Percentiles rank a stretch among this genome's conserved stretches.
Evolutionary conservation across 2,329 filamentous ascomycete genomes (phyloP).

Genomic region (Calonectria naviculata): DNA sequence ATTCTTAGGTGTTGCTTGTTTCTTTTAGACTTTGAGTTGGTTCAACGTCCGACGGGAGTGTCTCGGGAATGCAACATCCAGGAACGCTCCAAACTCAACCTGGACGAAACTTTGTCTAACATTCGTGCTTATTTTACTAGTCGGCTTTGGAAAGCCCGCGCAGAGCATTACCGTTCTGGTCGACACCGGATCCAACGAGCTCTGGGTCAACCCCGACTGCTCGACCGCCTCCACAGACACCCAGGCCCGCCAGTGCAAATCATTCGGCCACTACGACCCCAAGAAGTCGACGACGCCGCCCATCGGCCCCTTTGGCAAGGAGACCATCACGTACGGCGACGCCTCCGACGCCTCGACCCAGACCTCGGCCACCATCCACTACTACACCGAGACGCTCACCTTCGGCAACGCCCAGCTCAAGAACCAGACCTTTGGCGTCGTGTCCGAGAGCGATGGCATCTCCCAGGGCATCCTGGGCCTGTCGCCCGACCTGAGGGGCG

Average conservation of each 20-base stretch:
- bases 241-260: conserved; percentile 50
- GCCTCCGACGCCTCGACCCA: conserved; percentile 46
- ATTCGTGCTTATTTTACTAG: conserved; percentile 38
- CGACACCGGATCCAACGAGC: conserved; percentile 64
- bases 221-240: conserved; percentile 47
- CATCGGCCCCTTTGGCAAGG: conserved; percentile 48
- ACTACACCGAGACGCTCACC: conserved; percentile 58
- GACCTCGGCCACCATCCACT: conserved; percentile 55
- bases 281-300: conserved; percentile 51
- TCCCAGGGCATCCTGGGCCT: conserved; percentile 64
- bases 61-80: neutral
- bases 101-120: neutral
- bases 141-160: conserved; percentile 54
- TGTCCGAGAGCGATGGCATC: conserved; percentile 56
- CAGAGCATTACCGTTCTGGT: conserved; percentile 59
- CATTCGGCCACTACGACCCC: conserved; percentile 58
- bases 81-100: neutral
- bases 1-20: neutral
- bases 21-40: neutral
- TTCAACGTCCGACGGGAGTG: neutral
- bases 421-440: conserved; percentile 63
- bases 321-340: conserved; percentile 54
- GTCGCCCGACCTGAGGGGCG: conserved; percentile 52
- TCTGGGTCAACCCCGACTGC: conserved; percentile 67
- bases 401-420: conserved; percentile 55